Conservation (phyloP, 352 stramenopile species). For the Pythium phragmitis region DNA sequence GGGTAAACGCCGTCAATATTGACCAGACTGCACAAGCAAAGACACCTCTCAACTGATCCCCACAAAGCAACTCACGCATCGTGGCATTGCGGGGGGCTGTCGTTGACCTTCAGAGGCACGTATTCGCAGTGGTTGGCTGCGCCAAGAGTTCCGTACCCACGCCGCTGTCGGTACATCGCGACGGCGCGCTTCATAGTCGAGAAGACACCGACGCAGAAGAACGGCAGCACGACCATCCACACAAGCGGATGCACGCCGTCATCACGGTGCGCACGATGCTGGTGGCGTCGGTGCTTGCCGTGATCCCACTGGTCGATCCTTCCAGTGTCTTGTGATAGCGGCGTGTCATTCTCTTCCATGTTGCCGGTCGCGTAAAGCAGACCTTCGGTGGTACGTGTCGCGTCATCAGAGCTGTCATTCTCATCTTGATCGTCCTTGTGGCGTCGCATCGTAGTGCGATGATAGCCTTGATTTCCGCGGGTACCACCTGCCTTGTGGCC, state of each 20-base stretch:
- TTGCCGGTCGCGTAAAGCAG: conserved; percentile 17
- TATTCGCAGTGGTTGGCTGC: not conserved
- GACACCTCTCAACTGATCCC: conserved; percentile 30
- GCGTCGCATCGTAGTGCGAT: not conserved
- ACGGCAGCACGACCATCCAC: conserved; percentile 26
- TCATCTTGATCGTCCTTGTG: conserved; percentile 1
- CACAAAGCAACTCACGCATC: conserved; percentile 27
- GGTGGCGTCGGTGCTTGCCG: not conserved
- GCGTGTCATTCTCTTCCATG: not conserved
- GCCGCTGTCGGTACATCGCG: not conserved
- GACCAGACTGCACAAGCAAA: conserved; percentile 23
- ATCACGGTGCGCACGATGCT: not conserved
- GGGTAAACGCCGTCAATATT: conserved; percentile 99
- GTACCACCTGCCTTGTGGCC: not conserved
- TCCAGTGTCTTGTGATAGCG: not conserved
- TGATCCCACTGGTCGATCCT: conserved; percentile 3
- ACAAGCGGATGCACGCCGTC: conserved; percentile 11
- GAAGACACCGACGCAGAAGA: conserved; percentile 24
- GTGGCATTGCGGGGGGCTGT: not conserved
- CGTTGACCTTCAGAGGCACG: not conserved
- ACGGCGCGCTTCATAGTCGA: conserved; percentile 9
- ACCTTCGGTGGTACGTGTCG: not conserved
- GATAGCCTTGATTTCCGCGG: not conserved
- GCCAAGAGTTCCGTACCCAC: no score
- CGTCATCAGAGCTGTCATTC: conserved; percentile 3